Evolutionary conservation across 805 yeast species (phyloP).

Genomic region (Candida tallmaniae): DNA sequence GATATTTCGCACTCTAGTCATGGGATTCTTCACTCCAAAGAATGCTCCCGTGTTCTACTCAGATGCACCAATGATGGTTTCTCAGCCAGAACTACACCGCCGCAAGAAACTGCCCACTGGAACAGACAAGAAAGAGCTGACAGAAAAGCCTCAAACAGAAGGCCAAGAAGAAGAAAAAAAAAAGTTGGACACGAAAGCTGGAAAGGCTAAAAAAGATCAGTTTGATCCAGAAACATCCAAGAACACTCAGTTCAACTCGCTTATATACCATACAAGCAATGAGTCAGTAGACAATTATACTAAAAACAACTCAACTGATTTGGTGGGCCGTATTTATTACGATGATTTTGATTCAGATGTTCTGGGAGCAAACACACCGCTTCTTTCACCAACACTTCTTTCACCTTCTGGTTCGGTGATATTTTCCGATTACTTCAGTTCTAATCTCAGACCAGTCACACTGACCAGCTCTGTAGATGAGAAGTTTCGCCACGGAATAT

Average conservation of each 20-base stretch:
- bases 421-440: slow-evolving; percentile 10
- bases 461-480: slow-evolving; percentile 11
- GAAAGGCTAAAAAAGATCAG: slow-evolving; percentile 9
- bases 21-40: no score
- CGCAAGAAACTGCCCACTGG: background rate
- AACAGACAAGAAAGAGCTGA: background rate
- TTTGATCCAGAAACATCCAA: slow-evolving; percentile 25
- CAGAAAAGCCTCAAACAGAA: slow-evolving; percentile 1
- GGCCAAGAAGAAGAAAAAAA: slow-evolving; percentile 7
- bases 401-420: slow-evolving; percentile 13
- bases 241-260: slow-evolving; percentile 36
- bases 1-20: no score
- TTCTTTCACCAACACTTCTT: slow-evolving; percentile 13
- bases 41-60: no score
- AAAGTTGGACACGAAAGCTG: slow-evolving; percentile 7
- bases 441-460: slow-evolving; percentile 7
- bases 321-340: slow-evolving; percentile 38
- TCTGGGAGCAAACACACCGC: slow-evolving; percentile 17
- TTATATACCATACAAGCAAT: slow-evolving; percentile 33
- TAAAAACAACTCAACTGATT: slow-evolving; percentile 33
- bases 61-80: no score
- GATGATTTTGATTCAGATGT: slow-evolving; percentile 40
- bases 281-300: slow-evolving; percentile 36
- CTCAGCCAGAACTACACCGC: no score
- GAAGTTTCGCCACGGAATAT: slow-evolving; percentile 22